Evolutionary conservation across 345 rosid species (phyloP).

Genomic region (Syzygium aromaticum): DNA sequence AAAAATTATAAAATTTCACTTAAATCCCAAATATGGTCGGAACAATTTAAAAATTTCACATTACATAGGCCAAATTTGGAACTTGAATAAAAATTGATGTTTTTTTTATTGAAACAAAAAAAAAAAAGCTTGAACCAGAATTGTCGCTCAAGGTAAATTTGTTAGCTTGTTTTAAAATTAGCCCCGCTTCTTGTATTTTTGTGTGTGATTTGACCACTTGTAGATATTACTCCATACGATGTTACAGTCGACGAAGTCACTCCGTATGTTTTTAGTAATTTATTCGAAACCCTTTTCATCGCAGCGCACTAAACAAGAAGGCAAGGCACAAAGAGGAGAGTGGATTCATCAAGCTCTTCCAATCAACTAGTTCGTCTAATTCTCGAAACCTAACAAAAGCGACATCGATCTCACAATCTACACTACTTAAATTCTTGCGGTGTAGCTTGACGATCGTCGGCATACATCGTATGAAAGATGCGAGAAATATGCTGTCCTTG

Average conservation of each 20-base stretch:
- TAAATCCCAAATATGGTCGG: no score
- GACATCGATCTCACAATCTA: not conserved
- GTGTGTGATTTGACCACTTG: not conserved
- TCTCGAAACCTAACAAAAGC: not conserved
- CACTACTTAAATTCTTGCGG: not conserved
- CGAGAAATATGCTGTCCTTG: not conserved
- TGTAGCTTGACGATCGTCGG: not conserved
- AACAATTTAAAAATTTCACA: no score
- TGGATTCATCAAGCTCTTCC: not conserved
- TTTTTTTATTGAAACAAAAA: no score
- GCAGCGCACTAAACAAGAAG: not conserved
- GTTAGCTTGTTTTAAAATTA: no score
- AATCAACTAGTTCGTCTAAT: not conserved
- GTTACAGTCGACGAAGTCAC: not conserved
- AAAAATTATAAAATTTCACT: no score
- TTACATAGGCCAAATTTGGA: no score
- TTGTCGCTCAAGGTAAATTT: no score
- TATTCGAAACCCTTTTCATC: not conserved
- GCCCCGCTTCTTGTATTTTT: no score
- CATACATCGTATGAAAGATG: not conserved
- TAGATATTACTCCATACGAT: not conserved
- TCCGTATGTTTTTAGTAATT: not conserved
- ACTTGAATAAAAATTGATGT: no score
- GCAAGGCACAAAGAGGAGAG: not conserved
- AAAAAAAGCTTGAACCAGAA: no score